Conservation (phyloP, 2,329 filamentous ascomycete genomes). For the Exserohilum rostratum region DNA sequence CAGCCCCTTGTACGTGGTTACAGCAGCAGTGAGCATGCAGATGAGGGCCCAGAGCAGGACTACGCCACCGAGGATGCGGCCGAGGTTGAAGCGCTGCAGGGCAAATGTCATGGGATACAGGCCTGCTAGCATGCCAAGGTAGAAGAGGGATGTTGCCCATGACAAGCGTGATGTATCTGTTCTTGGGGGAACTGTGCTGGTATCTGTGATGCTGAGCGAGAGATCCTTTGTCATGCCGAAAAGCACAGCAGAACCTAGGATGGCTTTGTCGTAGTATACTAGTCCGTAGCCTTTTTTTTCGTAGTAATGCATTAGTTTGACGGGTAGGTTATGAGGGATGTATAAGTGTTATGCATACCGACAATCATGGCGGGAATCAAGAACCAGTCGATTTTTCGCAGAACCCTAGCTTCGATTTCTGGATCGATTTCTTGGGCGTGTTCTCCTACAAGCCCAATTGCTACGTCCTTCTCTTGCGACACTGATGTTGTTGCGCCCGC, state of each 20-base stretch:
- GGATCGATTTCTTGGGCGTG: slow-evolving; percentile 62
- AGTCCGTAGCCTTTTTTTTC: slow-evolving; percentile 69
- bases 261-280: slow-evolving; percentile 77
- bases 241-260: slow-evolving; percentile 72
- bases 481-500: slow-evolving; percentile 24
- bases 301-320: not conserved
- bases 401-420: slow-evolving; percentile 60
- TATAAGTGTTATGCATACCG: slow-evolving; percentile 26
- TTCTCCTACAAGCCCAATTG: slow-evolving; percentile 66
- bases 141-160: slow-evolving; percentile 81
- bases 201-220: slow-evolving; percentile 60
- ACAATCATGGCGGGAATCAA: slow-evolving; percentile 69
- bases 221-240: slow-evolving; percentile 79
- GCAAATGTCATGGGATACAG: slow-evolving; percentile 75
- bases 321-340: not conserved
- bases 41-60: slow-evolving; percentile 70
- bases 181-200: slow-evolving; percentile 58
- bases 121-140: slow-evolving; percentile 78
- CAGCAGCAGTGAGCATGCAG: slow-evolving; percentile 72
- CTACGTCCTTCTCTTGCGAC: slow-evolving; percentile 59
- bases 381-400: slow-evolving; percentile 71
- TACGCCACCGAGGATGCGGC: slow-evolving; percentile 66
- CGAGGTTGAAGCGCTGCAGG: slow-evolving; percentile 70
- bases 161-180: slow-evolving; percentile 71
- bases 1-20: slow-evolving; percentile 67